phyloP scores from a whole-genome alignment of 2,329 filamentous ascomycete genomes.

The Trichoderma koningii region DNA sequence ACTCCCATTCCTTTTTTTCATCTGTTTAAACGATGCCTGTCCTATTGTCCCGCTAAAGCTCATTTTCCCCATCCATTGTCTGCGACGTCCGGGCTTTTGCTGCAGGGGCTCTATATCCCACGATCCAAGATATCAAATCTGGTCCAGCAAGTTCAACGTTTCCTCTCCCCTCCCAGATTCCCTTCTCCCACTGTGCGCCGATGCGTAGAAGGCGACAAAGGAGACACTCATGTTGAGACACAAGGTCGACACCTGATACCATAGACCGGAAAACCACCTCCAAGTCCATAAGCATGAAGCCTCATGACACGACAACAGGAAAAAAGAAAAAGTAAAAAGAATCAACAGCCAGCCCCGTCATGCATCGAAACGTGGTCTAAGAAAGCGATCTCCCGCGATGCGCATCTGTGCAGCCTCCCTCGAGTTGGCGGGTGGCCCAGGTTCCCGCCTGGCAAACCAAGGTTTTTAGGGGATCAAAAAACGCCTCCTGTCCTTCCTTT shows the following conservation, averaged over 20 bases:
- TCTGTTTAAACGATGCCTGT: constrained; percentile 28
- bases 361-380: constrained; percentile 55
- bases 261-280: constrained; percentile 33
- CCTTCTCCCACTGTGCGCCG: constrained; percentile 22
- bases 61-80: constrained; percentile 25
- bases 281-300: constrained; percentile 35
- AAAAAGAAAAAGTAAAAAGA: constrained; percentile 46
- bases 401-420: constrained; percentile 41
- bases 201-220: constrained; percentile 21
- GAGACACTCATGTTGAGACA: constrained; percentile 27
- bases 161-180: constrained; percentile 5
- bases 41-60: constrained; percentile 26
- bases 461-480: constrained; percentile 32
- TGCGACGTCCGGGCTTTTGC: constrained; percentile 26
- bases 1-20: constrained; percentile 27
- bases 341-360: constrained; percentile 50
- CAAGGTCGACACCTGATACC: constrained; percentile 28
- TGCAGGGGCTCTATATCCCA: constrained; percentile 28
- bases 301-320: constrained; percentile 39
- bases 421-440: constrained; percentile 33
- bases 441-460: constrained; percentile 34
- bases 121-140: constrained; percentile 28
- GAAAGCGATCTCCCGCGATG: constrained; percentile 43
- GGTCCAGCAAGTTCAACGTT: constrained; percentile 24
- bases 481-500: constrained; percentile 19